These are phyloP conservation scores for Leishmania arabica DNA, from an alignment of 208 protist genomes.

Conservation along the genomic window DNA sequence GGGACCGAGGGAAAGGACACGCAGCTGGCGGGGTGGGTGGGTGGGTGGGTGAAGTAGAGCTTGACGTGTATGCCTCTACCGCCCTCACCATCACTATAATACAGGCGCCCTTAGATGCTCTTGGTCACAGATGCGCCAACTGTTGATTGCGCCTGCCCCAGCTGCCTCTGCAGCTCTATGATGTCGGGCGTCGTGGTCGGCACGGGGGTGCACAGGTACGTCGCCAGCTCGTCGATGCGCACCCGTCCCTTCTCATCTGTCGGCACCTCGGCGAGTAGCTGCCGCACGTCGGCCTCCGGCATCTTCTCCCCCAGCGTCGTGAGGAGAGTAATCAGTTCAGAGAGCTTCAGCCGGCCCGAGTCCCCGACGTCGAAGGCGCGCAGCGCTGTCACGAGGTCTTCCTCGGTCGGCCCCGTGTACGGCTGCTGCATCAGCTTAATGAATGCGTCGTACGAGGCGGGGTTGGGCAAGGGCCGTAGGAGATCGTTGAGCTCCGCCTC, in stretches of 20 bases:
- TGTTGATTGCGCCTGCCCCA: conserved; percentile 26
- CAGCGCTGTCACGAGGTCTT: conserved; percentile 83
- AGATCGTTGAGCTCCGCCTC: conserved; percentile 89
- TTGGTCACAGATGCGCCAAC: neutral
- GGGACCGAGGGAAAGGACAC: neutral
- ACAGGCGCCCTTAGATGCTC: neutral
- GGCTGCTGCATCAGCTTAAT: conserved; percentile 87
- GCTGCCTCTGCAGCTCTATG: conserved; percentile 81
- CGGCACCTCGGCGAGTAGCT: conserved; percentile 78
- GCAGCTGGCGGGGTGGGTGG: too few relatives aligned
- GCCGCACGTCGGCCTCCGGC: conserved; percentile 80
- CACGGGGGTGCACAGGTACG: conserved; percentile 86
- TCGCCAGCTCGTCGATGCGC: conserved; percentile 79
- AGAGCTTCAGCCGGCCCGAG: conserved; percentile 66
- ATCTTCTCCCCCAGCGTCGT: conserved; percentile 91
- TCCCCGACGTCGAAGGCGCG: conserved; percentile 83
- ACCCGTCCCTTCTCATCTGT: conserved; percentile 78
- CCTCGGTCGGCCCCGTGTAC: conserved; percentile 86
- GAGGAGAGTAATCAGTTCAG: conserved; percentile 84
- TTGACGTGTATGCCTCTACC: neutral
- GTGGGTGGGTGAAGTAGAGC: neutral
- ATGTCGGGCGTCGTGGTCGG: conserved; percentile 89
- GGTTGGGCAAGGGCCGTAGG: conserved; percentile 61
- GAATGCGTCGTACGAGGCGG: conserved; percentile 63
- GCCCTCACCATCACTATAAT: neutral